Evolutionary conservation across 2,329 filamentous ascomycete genomes (phyloP).

Genomic region (Aspergillus ibericus): DNA sequence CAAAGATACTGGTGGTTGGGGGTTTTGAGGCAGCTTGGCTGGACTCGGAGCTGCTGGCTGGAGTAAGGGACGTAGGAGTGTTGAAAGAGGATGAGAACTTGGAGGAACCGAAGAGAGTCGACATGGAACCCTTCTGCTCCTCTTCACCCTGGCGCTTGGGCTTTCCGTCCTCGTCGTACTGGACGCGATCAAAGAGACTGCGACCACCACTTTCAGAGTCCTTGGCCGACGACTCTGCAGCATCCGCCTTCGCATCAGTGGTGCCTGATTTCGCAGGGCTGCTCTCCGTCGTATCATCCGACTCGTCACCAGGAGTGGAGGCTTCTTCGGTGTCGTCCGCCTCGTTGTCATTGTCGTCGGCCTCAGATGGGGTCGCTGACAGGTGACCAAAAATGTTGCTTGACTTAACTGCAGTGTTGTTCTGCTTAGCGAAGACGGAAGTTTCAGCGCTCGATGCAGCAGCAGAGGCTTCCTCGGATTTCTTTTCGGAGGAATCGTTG

Average conservation of each 20-base stretch:
- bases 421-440: constrained; percentile 33
- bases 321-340: constrained; percentile 30
- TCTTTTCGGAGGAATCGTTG: constrained; percentile 21
- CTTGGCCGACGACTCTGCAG: constrained; percentile 24
- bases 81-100: constrained; percentile 30
- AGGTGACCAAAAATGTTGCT: constrained; percentile 42
- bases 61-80: constrained; percentile 21
- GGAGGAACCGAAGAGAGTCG: constrained; percentile 24
- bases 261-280: constrained; percentile 12
- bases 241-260: constrained; percentile 9
- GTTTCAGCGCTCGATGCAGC: constrained; percentile 13
- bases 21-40: constrained; percentile 16
- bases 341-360: constrained; percentile 26
- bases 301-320: constrained; percentile 23
- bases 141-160: constrained; percentile 25
- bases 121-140: constrained; percentile 18
- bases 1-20: constrained; percentile 21
- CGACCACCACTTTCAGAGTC: constrained; percentile 27
- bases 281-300: constrained; percentile 19
- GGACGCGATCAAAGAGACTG: constrained; percentile 39
- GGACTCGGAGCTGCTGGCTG: constrained; percentile 10
- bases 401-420: constrained; percentile 27
- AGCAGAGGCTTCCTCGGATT: constrained; percentile 18
- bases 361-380: constrained; percentile 31
- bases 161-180: constrained; percentile 27